A percentile compares a stretch with the other conserved stretches of the same genome.
These are phyloP conservation scores for Coemansia sp. DNA, from an alignment of 192 early-diverging fungal species.

Conservation along the genomic window DNA sequence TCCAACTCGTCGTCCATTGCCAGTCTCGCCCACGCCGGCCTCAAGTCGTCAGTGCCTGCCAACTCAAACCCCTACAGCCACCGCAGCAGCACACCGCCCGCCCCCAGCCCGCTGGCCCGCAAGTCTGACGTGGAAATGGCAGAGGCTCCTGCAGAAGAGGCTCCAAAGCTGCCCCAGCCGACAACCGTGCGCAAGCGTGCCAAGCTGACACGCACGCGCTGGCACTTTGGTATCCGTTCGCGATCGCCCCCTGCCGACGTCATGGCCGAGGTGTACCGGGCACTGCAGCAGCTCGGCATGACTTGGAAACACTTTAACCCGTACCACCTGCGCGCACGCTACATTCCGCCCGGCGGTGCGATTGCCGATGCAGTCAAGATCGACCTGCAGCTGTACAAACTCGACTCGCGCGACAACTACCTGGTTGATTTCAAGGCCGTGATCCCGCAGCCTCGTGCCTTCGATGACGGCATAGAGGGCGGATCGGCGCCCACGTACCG, in stretches of 20 bases:
- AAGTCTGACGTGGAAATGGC: constrained; percentile 4
- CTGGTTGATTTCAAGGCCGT: constrained; percentile 96
- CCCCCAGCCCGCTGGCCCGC: constrained; percentile 14
- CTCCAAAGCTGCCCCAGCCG: constrained; percentile 6
- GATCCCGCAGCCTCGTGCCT: constrained; percentile 30
- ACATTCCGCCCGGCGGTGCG: constrained; percentile 48
- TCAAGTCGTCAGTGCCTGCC: constrained; percentile 13
- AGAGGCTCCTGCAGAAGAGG: not conserved
- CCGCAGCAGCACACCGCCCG: constrained; percentile 8
- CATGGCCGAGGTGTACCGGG: constrained; percentile 96
- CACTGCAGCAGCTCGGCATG: constrained; percentile 85
- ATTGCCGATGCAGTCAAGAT: constrained; percentile 69
- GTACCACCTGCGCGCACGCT: constrained; percentile 78
- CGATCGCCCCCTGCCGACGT: constrained; percentile 88
- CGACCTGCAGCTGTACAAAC: constrained; percentile 91
- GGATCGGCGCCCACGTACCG: constrained; percentile 20
- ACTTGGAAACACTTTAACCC: constrained; percentile 90
- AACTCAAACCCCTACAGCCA: constrained; percentile 44
- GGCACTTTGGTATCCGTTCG: constrained; percentile 98
- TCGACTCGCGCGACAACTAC: constrained; percentile 83
- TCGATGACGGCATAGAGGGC: constrained; percentile 16
- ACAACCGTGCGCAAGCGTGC: constrained; percentile 46
- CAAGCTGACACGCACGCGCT: constrained; percentile 66
- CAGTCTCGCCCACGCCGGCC: constrained; percentile 31
- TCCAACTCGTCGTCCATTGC: constrained; percentile 43